Evolutionary conservation across 129 eudicot genomes (phyloP).

Genomic region (Tagetes patula): DNA sequence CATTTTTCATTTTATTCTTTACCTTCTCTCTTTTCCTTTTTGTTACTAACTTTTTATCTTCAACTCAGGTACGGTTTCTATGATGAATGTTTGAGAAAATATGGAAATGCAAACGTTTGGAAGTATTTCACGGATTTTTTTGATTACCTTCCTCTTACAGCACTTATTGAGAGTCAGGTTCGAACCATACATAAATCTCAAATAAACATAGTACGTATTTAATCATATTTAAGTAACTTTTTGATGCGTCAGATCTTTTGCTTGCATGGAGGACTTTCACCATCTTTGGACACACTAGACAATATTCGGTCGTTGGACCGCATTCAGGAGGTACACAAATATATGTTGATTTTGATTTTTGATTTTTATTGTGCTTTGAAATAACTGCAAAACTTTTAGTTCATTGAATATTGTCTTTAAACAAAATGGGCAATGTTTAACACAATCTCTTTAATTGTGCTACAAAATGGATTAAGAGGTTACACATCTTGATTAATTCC

Average conservation of each 20-base stretch:
- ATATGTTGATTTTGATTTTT: neutral
- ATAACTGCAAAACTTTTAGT: neutral
- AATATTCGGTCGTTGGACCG: constrained; percentile 89
- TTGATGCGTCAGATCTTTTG: constrained; percentile 64
- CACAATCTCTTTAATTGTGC: neutral
- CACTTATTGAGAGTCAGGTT: constrained; percentile 94
- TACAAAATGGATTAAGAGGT: constrained; percentile 11
- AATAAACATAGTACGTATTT: neutral
- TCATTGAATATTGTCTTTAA: neutral
- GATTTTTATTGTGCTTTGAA: neutral
- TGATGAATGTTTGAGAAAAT: constrained; percentile 87
- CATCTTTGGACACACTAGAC: constrained; percentile 90
- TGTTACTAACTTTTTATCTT: constrained; percentile 16
- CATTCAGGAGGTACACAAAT: constrained; percentile 71
- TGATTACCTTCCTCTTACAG: constrained; percentile 84
- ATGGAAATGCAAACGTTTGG: constrained; percentile 85
- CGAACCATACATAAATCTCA: constrained; percentile 16
- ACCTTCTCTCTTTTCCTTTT: neutral
- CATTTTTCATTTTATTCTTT: neutral
- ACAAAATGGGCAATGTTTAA: neutral
- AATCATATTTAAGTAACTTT: neutral
- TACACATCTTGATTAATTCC: neutral
- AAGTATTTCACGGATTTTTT: constrained; percentile 85
- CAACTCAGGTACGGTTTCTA: constrained; percentile 79
- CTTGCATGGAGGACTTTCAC: constrained; percentile 95